Percentiles rank a stretch among this genome's conserved stretches.
Evolutionary conservation across 2,329 filamentous ascomycete genomes (phyloP).

Genomic region (Exophiala aquamarina): DNA sequence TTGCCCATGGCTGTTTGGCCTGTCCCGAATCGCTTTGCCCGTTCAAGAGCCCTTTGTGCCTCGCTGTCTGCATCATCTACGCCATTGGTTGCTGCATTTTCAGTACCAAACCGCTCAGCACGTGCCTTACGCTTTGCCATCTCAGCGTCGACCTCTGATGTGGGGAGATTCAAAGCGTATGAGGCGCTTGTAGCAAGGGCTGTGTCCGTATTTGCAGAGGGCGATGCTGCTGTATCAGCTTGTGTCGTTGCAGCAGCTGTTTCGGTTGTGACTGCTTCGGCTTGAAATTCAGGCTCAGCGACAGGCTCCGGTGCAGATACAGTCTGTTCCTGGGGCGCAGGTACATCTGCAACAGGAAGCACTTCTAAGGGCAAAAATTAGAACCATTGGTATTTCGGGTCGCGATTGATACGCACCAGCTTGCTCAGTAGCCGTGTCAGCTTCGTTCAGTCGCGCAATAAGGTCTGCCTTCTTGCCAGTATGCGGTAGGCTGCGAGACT

Average conservation of each 20-base stretch:
- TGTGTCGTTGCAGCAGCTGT: conserved; percentile 11
- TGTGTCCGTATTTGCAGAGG: conserved; percentile 20
- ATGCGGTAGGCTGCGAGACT: conserved; percentile 47
- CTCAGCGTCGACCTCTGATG: conserved; percentile 46
- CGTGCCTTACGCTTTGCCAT: conserved; percentile 49
- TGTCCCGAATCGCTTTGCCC: conserved; percentile 46
- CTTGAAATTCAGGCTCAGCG: conserved; percentile 27
- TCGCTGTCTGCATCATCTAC: conserved; percentile 43
- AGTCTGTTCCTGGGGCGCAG: conserved; percentile 12
- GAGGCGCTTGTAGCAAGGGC: conserved; percentile 24
- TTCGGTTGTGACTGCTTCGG: conserved; percentile 23
- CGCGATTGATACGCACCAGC: conserved; percentile 15
- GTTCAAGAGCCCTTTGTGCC: conserved; percentile 44
- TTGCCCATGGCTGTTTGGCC: conserved; percentile 37
- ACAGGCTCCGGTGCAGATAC: conserved; percentile 15
- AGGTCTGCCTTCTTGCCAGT: conserved; percentile 53
- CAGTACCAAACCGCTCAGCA: conserved; percentile 47
- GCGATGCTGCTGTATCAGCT: conserved; percentile 11
- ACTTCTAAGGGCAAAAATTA: conserved; percentile 21
- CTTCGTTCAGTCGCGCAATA: conserved; percentile 47
- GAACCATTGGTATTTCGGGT: neutral
- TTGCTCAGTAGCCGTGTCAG: conserved; percentile 34
- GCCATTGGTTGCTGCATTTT: conserved; percentile 29
- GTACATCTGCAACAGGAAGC: conserved; percentile 10
- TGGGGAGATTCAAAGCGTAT: conserved; percentile 43